phyloP scores from a whole-genome alignment of 768 basidiomycete species.

The Mycena epipterygia region DNA sequence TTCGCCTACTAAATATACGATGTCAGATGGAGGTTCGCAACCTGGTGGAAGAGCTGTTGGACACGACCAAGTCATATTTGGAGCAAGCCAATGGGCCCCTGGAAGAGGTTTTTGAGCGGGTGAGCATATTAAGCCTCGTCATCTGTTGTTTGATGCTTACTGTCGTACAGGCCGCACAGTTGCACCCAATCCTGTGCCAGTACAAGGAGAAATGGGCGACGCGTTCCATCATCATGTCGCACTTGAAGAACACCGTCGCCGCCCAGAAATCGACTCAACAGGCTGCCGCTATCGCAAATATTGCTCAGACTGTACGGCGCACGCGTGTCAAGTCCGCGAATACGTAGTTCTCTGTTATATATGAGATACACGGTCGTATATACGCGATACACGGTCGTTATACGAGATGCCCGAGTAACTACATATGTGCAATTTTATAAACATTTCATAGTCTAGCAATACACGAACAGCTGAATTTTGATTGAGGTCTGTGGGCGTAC shows the following conservation, averaged over 20 bases:
- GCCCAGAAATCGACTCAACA: neutral
- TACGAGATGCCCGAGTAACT: too few species aligned
- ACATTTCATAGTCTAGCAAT: too few species aligned
- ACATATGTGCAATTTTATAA: too few species aligned
- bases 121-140: neutral
- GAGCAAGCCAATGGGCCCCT: neutral
- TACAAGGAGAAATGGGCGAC: constrained; percentile 22
- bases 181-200: constrained; percentile 8
- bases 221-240: constrained; percentile 12
- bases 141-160: neutral
- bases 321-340: neutral
- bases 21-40: constrained; percentile 1
- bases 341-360: too few species aligned
- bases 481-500: too few species aligned
- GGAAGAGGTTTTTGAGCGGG: constrained; percentile 7
- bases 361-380: too few species aligned
- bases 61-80: constrained; percentile 14
- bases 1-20: constrained; percentile 17
- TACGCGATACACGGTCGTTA: too few species aligned
- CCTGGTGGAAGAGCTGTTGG: constrained; percentile 13
- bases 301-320: neutral
- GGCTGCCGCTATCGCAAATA: neutral
- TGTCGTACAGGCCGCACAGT: constrained; percentile 22
- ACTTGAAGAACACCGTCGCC: constrained; percentile 22
- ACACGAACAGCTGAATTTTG: too few species aligned